Percentiles rank a stretch among this genome's conserved stretches.
Conservation (phyloP, 2,329 filamentous ascomycete genomes). For the Aspergillus candidus region DNA sequence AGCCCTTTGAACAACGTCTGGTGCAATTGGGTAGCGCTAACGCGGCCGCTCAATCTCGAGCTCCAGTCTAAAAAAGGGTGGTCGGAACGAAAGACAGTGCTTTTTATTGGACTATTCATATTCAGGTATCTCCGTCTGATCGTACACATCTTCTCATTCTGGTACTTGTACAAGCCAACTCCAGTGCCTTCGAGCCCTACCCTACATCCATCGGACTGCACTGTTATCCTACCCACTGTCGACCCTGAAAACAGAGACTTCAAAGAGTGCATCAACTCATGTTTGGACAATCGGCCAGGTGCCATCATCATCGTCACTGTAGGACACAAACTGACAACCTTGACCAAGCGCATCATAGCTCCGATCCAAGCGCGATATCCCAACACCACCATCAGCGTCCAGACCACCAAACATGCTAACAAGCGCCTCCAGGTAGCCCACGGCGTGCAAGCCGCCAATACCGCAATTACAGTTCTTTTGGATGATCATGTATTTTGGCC, state of each 20-base stretch:
- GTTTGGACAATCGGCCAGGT: conserved; percentile 36
- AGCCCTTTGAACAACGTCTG: too few relatives aligned
- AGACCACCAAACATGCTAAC: conserved; percentile 32
- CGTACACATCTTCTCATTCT: conserved; percentile 39
- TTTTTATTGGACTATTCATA: conserved; percentile 35
- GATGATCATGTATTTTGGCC: conserved; percentile 54
- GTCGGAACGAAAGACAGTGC: neutral
- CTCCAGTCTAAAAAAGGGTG: too few relatives aligned
- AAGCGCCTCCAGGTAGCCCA: conserved; percentile 47
- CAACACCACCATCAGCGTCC: conserved; percentile 20
- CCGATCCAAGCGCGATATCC: conserved; percentile 1
- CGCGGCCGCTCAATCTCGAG: too few relatives aligned
- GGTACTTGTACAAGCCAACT: conserved; percentile 34
- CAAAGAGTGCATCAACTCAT: conserved; percentile 35
- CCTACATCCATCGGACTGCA: conserved; percentile 38
- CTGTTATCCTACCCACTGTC: conserved; percentile 50
- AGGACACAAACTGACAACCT: conserved; percentile 20
- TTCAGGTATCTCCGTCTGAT: conserved; percentile 46
- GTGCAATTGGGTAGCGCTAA: too few relatives aligned
- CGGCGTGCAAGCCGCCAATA: conserved; percentile 35
- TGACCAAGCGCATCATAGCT: conserved; percentile 6
- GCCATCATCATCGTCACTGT: conserved; percentile 44
- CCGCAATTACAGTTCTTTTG: conserved; percentile 41
- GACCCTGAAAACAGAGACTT: conserved; percentile 42
- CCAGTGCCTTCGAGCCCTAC: conserved; percentile 21